These are phyloP conservation scores for Pichia scutulata DNA, from an alignment of 805 yeast genomes.

Conservation along the genomic window DNA sequence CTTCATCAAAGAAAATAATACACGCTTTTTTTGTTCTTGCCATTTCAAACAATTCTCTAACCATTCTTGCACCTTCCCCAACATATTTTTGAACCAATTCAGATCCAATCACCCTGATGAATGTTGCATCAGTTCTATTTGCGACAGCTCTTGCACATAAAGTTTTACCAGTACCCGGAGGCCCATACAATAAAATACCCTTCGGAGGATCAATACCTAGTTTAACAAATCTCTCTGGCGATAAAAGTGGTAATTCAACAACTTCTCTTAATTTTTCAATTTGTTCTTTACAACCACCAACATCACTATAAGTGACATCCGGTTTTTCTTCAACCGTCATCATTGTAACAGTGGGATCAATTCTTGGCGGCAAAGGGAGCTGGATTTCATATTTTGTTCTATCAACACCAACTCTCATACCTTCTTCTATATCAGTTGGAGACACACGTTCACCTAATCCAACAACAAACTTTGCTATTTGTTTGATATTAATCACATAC, in stretches of 20 bases:
- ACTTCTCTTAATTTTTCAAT: conserved; percentile 95
- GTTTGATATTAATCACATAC: conserved; percentile 94
- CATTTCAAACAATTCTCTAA: conserved; percentile 96
- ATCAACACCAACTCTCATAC: conserved; percentile 99
- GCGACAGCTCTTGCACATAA: conserved; percentile 99
- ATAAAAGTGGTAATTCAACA: conserved; percentile 85
- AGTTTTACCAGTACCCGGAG: conserved; percentile 99
- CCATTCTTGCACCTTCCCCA: conserved; percentile 99
- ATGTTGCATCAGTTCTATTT: conserved; percentile 97
- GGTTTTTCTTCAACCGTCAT: conserved; percentile 99
- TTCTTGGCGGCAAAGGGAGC: conserved; percentile 94
- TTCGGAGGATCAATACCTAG: conserved; percentile 98
- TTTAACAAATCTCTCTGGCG: conserved; percentile 95
- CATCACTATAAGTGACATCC: conserved; percentile 95
- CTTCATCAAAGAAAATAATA: conserved; percentile 95
- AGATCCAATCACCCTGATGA: conserved; percentile 96
- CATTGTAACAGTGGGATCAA: conserved; percentile 98
- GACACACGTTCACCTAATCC: conserved; percentile 94
- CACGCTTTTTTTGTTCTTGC: conserved; percentile 98
- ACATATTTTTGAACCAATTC: conserved; percentile 97
- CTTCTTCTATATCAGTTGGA: conserved; percentile 98
- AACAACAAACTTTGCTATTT: conserved; percentile 96
- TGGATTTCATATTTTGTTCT: conserved; percentile 95
- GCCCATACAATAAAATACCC: conserved; percentile 93
- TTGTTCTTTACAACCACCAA: conserved; percentile 98